phyloP scores from a whole-genome alignment of 139 green algal species.

The Chara braunii region DNA sequence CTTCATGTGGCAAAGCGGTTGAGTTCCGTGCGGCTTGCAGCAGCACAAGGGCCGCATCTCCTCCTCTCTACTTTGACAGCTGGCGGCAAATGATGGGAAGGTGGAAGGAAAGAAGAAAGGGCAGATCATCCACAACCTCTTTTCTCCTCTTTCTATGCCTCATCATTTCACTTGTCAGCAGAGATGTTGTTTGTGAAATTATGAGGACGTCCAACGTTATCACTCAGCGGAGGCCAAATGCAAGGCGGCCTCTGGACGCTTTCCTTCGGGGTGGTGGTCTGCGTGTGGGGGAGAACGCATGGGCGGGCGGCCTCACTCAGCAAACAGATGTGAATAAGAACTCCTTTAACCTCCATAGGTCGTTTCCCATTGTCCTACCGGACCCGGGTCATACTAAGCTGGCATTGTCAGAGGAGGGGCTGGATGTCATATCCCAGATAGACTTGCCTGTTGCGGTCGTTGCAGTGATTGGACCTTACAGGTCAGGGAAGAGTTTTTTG shows the following conservation, averaged over 20 bases:
- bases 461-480: slow-evolving; percentile 81
- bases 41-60: too few species aligned
- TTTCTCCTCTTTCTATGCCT: too few species aligned
- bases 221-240: background rate
- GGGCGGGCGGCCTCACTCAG: background rate
- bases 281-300: background rate
- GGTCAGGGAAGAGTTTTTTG: slow-evolving; percentile 79
- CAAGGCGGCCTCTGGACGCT: background rate
- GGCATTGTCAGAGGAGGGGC: slow-evolving; percentile 54
- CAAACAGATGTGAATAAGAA: background rate
- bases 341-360: slow-evolving; percentile 30
- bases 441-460: slow-evolving; percentile 35
- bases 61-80: too few species aligned
- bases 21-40: too few species aligned
- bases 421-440: slow-evolving; percentile 55
- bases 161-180: background rate
- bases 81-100: too few species aligned
- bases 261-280: background rate
- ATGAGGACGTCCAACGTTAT: background rate
- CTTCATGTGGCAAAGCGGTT: too few species aligned
- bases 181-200: slow-evolving; percentile 2
- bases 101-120: too few species aligned
- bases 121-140: too few species aligned
- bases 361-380: slow-evolving; percentile 61
- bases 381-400: slow-evolving; percentile 60